Conservation (phyloP, 768 basidiomycete species). For the Coprinopsis cinerea region DNA sequence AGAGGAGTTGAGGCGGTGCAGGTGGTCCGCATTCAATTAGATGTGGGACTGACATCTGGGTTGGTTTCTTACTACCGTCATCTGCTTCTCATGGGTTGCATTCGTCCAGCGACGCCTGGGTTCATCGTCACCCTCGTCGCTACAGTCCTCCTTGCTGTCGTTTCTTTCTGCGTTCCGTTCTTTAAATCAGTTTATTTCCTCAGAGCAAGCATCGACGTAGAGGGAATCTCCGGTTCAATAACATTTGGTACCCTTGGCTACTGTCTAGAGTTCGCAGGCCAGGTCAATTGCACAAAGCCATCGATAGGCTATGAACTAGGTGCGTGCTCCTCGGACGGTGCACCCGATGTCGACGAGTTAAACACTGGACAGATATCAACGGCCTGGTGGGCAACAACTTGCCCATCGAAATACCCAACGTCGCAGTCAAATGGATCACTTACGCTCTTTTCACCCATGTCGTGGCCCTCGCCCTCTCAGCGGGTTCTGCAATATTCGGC, state of each 20-base stretch:
- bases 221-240: constrained; percentile 49
- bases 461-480: constrained; percentile 73
- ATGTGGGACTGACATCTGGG: too few species aligned
- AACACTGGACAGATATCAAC: constrained; percentile 61
- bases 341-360: constrained; percentile 8
- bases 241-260: constrained; percentile 91
- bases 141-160: constrained; percentile 72
- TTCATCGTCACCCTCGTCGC: constrained; percentile 80
- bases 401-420: constrained; percentile 67
- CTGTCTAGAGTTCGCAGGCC: constrained; percentile 53
- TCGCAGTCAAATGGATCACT: constrained; percentile 92
- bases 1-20: constrained; percentile 3
- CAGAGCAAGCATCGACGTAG: constrained; percentile 53
- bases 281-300: constrained; percentile 70
- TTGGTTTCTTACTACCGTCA: constrained; percentile 9
- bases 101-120: constrained; percentile 87
- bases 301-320: constrained; percentile 85
- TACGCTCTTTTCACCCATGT: constrained; percentile 91
- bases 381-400: constrained; percentile 64
- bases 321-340: constrained; percentile 22
- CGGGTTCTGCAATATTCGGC: constrained; percentile 70
- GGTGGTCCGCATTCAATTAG: too few species aligned
- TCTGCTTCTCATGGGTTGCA: constrained; percentile 43
- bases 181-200: constrained; percentile 90
- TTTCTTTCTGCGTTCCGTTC: constrained; percentile 86